These are phyloP conservation scores for Saposhnikovia divaricata DNA, from an alignment of 129 eudicot species.

Conservation along the genomic window DNA sequence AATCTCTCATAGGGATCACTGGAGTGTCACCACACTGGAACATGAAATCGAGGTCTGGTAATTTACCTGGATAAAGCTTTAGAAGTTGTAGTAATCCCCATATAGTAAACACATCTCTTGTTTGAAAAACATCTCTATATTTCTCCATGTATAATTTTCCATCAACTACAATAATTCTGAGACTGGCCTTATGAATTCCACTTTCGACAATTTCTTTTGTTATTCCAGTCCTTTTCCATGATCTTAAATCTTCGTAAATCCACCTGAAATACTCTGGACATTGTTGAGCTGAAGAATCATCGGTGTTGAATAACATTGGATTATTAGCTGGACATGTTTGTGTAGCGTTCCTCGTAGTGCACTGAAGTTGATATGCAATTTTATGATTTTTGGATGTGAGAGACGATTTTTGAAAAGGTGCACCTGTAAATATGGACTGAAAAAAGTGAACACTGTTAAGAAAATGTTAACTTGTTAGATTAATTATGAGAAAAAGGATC, in stretches of 20 bases:
- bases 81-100: conserved; percentile 60
- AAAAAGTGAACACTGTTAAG: neutral
- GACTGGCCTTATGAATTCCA: conserved; percentile 31
- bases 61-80: conserved; percentile 40
- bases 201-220: conserved; percentile 44
- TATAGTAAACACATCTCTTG: conserved; percentile 50
- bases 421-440: conserved; percentile 19
- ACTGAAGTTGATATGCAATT: neutral
- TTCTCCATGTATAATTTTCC: conserved; percentile 41
- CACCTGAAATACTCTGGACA: conserved; percentile 57
- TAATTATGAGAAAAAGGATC: too few relatives aligned
- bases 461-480: neutral
- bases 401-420: neutral
- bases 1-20: conserved; percentile 22
- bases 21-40: conserved; percentile 50
- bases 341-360: neutral
- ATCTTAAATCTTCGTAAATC: conserved; percentile 52
- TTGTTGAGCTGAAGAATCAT: conserved; percentile 6
- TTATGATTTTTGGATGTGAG: too few relatives aligned
- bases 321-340: neutral
- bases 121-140: conserved; percentile 33
- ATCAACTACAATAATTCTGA: conserved; percentile 33
- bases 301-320: neutral
- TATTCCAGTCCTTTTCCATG: conserved; percentile 45
- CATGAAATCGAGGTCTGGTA: conserved; percentile 51